Percentiles rank a stretch among this genome's conserved stretches.
phyloP scores from a whole-genome alignment of 2,329 filamentous ascomycete species.

The Cladosporium cucumerinum region DNA sequence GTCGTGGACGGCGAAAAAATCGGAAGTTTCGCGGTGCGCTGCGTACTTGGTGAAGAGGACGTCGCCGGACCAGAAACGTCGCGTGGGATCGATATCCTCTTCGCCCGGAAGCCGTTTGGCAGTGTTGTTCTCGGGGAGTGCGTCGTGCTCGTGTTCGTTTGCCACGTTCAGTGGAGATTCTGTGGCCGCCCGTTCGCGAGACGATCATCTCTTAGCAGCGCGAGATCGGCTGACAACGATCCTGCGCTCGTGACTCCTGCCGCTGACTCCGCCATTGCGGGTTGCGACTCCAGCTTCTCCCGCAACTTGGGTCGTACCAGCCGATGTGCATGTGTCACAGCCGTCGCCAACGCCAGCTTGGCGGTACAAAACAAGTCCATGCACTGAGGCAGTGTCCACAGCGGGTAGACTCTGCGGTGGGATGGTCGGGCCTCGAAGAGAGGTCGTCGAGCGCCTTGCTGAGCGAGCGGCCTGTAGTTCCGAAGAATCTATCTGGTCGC shows the following conservation, averaged over 20 bases:
- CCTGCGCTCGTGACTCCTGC: neutral
- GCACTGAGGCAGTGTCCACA: neutral
- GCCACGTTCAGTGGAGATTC: too few species aligned
- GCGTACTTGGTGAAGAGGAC: neutral
- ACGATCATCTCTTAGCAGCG: neutral
- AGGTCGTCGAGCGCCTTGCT: neutral
- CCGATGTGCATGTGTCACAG: neutral
- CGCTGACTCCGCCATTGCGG: neutral
- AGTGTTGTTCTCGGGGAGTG: neutral
- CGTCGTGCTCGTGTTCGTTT: fast-evolving
- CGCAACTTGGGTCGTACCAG: neutral
- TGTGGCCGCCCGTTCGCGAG: neutral
- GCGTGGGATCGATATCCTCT: neutral
- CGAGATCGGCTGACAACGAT: neutral
- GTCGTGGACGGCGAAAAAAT: neutral
- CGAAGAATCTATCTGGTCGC: neutral
- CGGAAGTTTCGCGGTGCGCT: neutral
- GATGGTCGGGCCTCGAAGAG: neutral
- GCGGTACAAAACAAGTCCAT: neutral
- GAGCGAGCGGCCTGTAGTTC: neutral
- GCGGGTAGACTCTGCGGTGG: neutral
- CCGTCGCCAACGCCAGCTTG: neutral
- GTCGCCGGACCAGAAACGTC: neutral
- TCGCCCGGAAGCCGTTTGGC: neutral
- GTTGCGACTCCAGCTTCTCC: neutral